phyloP scores from a whole-genome alignment of 352 stramenopile genomes.

The Phytophthora megakarya region DNA sequence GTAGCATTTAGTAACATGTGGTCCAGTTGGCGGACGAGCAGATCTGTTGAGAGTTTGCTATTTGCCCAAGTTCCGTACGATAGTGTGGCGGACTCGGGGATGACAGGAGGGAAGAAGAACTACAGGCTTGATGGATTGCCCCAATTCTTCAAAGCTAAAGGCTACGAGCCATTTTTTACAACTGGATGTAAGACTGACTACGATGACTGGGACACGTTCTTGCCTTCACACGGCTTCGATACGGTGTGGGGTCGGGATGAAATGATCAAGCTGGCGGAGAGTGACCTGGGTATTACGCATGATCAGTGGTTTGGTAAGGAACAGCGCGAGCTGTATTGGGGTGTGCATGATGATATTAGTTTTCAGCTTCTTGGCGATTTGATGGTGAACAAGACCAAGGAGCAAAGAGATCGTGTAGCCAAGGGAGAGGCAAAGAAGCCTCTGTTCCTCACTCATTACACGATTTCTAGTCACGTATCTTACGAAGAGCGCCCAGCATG shows the following conservation, averaged over 20 bases:
- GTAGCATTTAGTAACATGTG: constrained; percentile 57
- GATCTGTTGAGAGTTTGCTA: constrained; percentile 55
- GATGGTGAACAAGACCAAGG: constrained; percentile 46
- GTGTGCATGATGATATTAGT: constrained; percentile 57
- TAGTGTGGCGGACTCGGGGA: constrained; percentile 36
- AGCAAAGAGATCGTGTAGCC: constrained; percentile 28
- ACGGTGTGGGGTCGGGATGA: constrained; percentile 42
- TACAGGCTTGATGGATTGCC: constrained; percentile 42
- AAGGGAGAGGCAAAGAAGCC: constrained; percentile 38
- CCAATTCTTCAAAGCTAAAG: constrained; percentile 52
- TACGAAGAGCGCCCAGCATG: constrained; percentile 43
- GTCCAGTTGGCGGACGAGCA: constrained; percentile 61
- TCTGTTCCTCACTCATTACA: constrained; percentile 61
- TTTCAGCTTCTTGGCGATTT: constrained; percentile 54
- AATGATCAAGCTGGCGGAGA: constrained; percentile 43
- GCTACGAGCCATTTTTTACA: constrained; percentile 50
- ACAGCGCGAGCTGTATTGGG: constrained; percentile 35
- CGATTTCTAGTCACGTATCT: constrained; percentile 57
- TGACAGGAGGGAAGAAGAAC: constrained; percentile 22
- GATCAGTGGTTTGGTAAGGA: constrained; percentile 36
- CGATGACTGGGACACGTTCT: constrained; percentile 52
- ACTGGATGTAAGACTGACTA: constrained; percentile 49
- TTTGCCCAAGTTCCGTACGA: constrained; percentile 57
- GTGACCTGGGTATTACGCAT: constrained; percentile 36
- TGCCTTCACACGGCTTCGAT: constrained; percentile 57